phyloP scores from a whole-genome alignment of 2,329 filamentous ascomycete genomes.

The Karstenula rhodostoma region DNA sequence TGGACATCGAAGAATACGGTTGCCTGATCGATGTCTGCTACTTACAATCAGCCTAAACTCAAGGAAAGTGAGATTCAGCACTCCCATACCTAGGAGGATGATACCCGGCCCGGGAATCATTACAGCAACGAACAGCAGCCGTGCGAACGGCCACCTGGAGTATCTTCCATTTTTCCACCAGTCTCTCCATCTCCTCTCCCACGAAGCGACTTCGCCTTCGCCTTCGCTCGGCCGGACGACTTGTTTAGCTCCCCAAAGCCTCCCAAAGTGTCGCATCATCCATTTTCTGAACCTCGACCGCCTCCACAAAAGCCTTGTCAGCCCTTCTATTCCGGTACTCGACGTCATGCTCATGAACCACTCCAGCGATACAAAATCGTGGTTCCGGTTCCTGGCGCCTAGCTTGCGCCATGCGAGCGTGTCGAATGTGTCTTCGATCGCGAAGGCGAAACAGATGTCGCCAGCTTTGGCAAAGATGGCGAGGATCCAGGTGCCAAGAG shows the following conservation, averaged over 20 bases:
- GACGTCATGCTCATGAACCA: constrained; percentile 23
- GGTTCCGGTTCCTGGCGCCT: constrained; percentile 5
- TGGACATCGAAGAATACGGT: constrained; percentile 17
- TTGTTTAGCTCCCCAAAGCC: background rate
- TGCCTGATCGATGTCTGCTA: constrained; percentile 19
- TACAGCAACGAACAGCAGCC: constrained; percentile 20
- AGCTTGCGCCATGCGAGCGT: constrained; percentile 24
- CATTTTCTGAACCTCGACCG: constrained; percentile 3
- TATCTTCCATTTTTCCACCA: constrained; percentile 8
- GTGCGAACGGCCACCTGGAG: constrained; percentile 19
- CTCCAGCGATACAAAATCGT: constrained; percentile 14
- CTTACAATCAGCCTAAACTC: background rate
- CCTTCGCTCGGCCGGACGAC: background rate
- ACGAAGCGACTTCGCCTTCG: background rate
- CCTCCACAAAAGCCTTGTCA: constrained; percentile 14
- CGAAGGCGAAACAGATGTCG: constrained; percentile 26
- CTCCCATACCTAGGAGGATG: constrained; percentile 23
- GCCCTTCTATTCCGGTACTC: constrained; percentile 20
- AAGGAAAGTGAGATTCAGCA: background rate
- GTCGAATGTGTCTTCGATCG: constrained; percentile 24
- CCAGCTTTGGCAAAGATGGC: constrained; percentile 25
- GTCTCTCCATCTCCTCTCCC: background rate
- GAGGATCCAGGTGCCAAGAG: constrained; percentile 26
- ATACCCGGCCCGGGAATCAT: constrained; percentile 27
- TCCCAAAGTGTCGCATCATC: background rate